These are phyloP conservation scores for Emergomyces orientalis DNA, from an alignment of 2,329 filamentous ascomycete species.

Conservation along the genomic window DNA sequence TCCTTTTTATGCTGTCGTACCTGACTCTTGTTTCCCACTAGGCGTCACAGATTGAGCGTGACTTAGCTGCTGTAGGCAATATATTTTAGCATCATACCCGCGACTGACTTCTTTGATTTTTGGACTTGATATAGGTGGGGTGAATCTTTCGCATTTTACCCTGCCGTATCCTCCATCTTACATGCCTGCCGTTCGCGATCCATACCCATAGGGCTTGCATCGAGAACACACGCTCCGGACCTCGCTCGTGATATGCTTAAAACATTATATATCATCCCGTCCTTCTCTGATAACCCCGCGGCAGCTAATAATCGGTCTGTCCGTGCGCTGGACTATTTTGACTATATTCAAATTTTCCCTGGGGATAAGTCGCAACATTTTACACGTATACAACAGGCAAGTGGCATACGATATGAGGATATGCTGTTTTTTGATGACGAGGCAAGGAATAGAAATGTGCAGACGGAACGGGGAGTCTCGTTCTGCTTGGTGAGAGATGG, in stretches of 20 bases:
- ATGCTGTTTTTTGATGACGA: slow-evolving; percentile 98
- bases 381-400: slow-evolving; percentile 58
- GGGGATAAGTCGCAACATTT: slow-evolving; percentile 82
- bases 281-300: slow-evolving; percentile 32
- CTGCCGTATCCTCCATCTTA: slow-evolving; percentile 58
- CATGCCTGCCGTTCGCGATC: slow-evolving; percentile 47
- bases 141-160: slow-evolving; percentile 62
- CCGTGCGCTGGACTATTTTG: slow-evolving; percentile 45
- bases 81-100: not conserved
- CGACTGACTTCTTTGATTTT: not conserved
- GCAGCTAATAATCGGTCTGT: slow-evolving; percentile 39
- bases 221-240: slow-evolving; percentile 68
- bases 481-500: slow-evolving; percentile 78
- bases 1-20: too few species aligned
- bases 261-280: slow-evolving; percentile 53
- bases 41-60: not conserved
- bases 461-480: slow-evolving; percentile 62
- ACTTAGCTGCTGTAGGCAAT: slow-evolving; percentile 1
- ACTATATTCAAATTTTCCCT: slow-evolving; percentile 56
- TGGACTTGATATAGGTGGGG: slow-evolving; percentile 37
- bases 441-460: slow-evolving; percentile 72
- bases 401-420: slow-evolving; percentile 63
- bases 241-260: slow-evolving; percentile 73
- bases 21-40: not conserved
- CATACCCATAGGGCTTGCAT: slow-evolving; percentile 62